Evolutionary conservation across 345 rosid species (phyloP), one percentile per base, ranked within the genome.

Genomic region (Aquilaria malaccensis): DNA sequence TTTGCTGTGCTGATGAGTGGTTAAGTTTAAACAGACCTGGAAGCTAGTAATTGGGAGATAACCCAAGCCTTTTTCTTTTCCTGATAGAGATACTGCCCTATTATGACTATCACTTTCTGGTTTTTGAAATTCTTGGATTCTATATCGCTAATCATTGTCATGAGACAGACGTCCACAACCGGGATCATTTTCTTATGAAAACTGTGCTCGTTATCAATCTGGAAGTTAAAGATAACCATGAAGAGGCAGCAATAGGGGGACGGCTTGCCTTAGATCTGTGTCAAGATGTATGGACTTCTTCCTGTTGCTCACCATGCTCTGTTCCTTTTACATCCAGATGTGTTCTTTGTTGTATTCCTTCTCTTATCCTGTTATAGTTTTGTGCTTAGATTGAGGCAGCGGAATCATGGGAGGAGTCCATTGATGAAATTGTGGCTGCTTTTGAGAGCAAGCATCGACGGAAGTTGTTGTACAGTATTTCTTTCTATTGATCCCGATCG

Each of bases 221-320:
- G 80, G 99, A 94, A 70, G 99, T 94, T 51, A 94, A 93, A 81
- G 98, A 93, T 63, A 93, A 90, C 76, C 96, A 93, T 47, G 97
- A 93, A 67, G 99, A 90, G 76, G 99, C 99, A 51, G 97, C 99
- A 13, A 61, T 79, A 6, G 99, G 99, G 60, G 98, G 82, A 66
- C 85, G 85, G 50, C 89, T 87, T 43, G 74, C 96, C 50, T 77
- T 87, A 67, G 97, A 92, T 67, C 82, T 92, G 57, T 92, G 98
- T 74, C 91, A 80, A 75, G 89, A 83, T 88, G 95, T 87, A 46
- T 57, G 58, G 50, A 14, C 62, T 55, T 13, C 69, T n/a, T n/a
- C 45, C 12, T 61, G 22, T 22, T 22, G 46, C 51, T 55, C 56
- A 55, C 5, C 41, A n/a, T 41, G 6, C 30, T 31, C 6, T 12